Percentiles rank a stretch among this genome's conserved stretches.
These are phyloP conservation scores for Tagetes erecta DNA, from an alignment of 129 eudicot species.

Conservation along the genomic window DNA sequence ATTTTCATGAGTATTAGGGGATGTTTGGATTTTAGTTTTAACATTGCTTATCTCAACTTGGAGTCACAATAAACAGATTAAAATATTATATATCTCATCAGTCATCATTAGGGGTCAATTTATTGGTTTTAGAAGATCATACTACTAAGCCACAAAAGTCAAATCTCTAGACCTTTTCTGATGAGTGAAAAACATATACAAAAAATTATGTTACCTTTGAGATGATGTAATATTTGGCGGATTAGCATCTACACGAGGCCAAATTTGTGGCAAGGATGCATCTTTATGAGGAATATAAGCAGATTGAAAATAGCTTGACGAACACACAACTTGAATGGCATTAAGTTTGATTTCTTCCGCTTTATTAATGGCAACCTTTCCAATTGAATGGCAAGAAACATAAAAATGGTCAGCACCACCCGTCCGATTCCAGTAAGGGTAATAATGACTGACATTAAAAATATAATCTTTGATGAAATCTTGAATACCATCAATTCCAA, in stretches of 20 bases:
- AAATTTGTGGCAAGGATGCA: constrained; percentile 82
- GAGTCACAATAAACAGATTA: no score
- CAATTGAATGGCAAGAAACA: constrained; percentile 87
- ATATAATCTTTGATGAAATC: constrained; percentile 65
- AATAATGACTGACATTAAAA: constrained; percentile 53
- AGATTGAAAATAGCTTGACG: constrained; percentile 71
- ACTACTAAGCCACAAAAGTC: constrained; percentile 8
- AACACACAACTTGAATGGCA: constrained; percentile 89
- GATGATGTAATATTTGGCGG: constrained; percentile 43
- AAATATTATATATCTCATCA: no score
- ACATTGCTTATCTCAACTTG: no score
- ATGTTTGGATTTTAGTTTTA: no score
- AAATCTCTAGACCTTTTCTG: constrained; percentile 4
- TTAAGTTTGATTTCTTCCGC: constrained; percentile 60
- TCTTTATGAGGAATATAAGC: constrained; percentile 85
- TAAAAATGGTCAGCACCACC: constrained; percentile 95
- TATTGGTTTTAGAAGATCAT: neutral
- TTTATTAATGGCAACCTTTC: constrained; percentile 69
- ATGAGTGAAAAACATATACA: neutral
- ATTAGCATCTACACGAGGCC: constrained; percentile 68
- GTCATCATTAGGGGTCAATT: no score
- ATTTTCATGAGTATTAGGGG: no score
- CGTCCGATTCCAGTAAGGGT: constrained; percentile 78
- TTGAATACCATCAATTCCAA: constrained; percentile 74
- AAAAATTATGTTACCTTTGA: constrained; percentile 49